A percentile compares a stretch with the other conserved stretches of the same genome.
phyloP scores from a whole-genome alignment of 805 yeast species.

The Saturnispora ahearnii region DNA sequence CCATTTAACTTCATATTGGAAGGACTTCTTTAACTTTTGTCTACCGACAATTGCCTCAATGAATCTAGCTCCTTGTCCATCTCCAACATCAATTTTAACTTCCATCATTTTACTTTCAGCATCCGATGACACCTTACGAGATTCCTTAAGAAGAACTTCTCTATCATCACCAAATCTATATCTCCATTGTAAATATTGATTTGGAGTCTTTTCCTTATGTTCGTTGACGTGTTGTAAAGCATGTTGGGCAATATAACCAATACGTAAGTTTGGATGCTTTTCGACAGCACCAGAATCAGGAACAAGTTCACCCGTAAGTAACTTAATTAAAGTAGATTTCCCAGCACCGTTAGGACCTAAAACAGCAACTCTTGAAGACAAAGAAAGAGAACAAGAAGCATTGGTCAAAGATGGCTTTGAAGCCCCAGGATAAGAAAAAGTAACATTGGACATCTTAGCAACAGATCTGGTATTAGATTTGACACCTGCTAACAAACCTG shows the following conservation, averaged over 20 bases:
- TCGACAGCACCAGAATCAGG: constrained; percentile 87
- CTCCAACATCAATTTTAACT: constrained; percentile 69
- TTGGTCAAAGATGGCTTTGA: constrained; percentile 67
- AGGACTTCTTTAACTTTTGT: constrained; percentile 90
- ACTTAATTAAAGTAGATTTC: constrained; percentile 88
- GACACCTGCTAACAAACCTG: constrained; percentile 96
- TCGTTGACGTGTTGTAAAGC: constrained; percentile 95
- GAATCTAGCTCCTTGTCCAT: constrained; percentile 76
- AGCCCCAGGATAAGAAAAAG: constrained; percentile 86
- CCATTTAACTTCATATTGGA: constrained; percentile 98
- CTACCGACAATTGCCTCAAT: constrained; percentile 96
- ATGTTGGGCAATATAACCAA: constrained; percentile 97
- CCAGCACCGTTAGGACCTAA: constrained; percentile 99
- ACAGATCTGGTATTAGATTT: constrained; percentile 91
- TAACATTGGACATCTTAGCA: constrained; percentile 59
- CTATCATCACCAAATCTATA: constrained; percentile 97
- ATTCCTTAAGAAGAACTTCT: constrained; percentile 88
- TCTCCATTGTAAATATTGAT: constrained; percentile 97
- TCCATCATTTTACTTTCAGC: constrained; percentile 71
- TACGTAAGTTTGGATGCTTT: constrained; percentile 96
- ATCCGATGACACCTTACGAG: constrained; percentile 69
- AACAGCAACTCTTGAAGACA: constrained; percentile 95
- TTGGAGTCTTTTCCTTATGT: constrained; percentile 96
- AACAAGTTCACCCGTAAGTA: constrained; percentile 83
- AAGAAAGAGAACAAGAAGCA: constrained; percentile 83